Conservation (phyloP, 1,284 basidiomycete genomes). For the Omphalotus olearius region DNA sequence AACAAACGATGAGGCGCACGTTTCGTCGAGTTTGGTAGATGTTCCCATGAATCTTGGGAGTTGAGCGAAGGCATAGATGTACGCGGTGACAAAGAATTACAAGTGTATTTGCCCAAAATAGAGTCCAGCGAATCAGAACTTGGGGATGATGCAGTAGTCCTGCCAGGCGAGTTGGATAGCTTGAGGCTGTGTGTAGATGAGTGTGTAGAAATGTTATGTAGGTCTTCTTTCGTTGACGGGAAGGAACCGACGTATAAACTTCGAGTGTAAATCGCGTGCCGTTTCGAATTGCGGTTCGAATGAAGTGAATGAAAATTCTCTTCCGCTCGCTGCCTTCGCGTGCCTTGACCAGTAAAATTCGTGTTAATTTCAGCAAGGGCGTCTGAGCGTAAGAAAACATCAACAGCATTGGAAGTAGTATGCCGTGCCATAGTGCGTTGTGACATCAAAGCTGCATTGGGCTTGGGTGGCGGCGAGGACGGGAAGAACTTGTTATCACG, state of each 20-base stretch:
- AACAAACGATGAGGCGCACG: no score
- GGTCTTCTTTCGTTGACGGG: neutral
- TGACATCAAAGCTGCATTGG: no score
- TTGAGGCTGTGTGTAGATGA: neutral
- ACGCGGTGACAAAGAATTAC: no score
- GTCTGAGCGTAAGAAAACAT: neutral
- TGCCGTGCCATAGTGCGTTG: no score
- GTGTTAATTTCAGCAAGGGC: neutral
- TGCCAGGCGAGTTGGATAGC: neutral
- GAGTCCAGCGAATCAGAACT: conserved; percentile 19
- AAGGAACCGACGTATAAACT: conserved; percentile 4
- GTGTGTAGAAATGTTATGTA: neutral
- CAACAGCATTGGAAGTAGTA: no score
- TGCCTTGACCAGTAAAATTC: neutral
- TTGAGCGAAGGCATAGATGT: conserved; percentile 17
- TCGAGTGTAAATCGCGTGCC: conserved; percentile 7
- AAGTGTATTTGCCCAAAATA: conserved; percentile 3
- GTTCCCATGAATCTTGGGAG: conserved; percentile 20
- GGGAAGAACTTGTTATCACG: no score
- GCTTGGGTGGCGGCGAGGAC: no score
- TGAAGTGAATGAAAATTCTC: neutral
- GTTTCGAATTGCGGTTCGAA: neutral
- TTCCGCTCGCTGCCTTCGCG: no score
- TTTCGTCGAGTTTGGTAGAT: no score
- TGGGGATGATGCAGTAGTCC: conserved; percentile 11